Evolutionary conservation across 1,284 basidiomycete species (phyloP), one percentile per base, ranked within the genome.

Genomic region (Boletus semigastroideus): DNA sequence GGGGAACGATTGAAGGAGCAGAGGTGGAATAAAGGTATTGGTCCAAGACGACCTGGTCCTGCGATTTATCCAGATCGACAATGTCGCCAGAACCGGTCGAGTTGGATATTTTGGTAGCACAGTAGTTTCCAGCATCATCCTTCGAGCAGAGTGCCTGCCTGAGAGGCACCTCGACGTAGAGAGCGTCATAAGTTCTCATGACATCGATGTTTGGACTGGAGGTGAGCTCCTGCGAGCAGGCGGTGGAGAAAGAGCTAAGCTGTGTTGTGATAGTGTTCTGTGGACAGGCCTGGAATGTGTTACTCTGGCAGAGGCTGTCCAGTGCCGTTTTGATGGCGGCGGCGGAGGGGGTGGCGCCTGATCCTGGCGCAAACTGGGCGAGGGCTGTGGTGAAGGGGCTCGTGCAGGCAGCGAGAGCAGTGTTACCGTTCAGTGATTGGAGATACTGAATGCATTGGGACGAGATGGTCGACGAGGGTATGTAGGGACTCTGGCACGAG

Each of bases 161-260:
- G 63, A 94, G 67, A 5, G 93, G 92, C 6, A 69, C 61, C 47
- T 93, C 59, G 55, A 79, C 60, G 75, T 92, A 97, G 41, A 96
- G 74, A 41, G 82, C 74, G 67, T 96, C 94, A 73, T 96, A 97
- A 5, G 80, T 72, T 36, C 70, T 63, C 62, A 82, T 66, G 44
- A 94, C 84, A 20, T 74, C 66, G 36, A 62, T 43, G 56, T 78
- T 81, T 43, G 74, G 68, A 34, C 59, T 65, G 13, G 79, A 73
- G 2, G 77, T 80, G 58, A 97, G 74, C 72, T 96, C 94, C 25
- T 65, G 50, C 2, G 71, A 55, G 76, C 94, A 97, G 8, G 80
- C 77, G 12, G 76, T 60, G 68, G 85, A 85, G 73, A 96, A 94
- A 16, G 74, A 58, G 48, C 80, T 72, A 51, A 97, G 81, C 61